Percentiles rank a stretch among this genome's conserved stretches.
phyloP scores from a whole-genome alignment of 208 protist genomes.

The Crithidia brevicula region DNA sequence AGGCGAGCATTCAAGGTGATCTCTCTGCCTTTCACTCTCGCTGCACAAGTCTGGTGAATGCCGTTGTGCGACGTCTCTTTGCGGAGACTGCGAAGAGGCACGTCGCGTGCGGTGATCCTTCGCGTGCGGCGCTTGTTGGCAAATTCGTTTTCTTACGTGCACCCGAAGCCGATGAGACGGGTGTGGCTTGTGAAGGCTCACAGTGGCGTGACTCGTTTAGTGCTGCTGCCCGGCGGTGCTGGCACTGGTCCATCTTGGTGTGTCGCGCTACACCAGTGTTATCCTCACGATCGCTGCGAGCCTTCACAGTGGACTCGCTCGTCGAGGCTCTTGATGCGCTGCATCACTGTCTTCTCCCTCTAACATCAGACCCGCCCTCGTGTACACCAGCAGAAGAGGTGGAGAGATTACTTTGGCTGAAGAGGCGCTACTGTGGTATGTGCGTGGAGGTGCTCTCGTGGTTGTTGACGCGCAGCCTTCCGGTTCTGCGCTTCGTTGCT shows the following conservation, averaged over 20 bases:
- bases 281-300: neutral
- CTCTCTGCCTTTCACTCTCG: neutral
- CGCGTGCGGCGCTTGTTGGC: too few species aligned
- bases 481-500: neutral
- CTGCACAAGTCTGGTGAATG: neutral
- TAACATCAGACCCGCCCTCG: neutral
- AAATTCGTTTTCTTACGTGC: too few species aligned
- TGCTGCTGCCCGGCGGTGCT: slow-evolving; percentile 14
- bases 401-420: too few species aligned
- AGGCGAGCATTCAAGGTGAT: neutral
- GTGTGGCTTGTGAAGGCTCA: neutral
- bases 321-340: neutral
- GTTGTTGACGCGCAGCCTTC: slow-evolving; percentile 12
- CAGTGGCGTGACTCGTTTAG: neutral
- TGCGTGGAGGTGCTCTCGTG: slow-evolving; percentile 10
- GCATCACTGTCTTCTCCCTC: neutral
- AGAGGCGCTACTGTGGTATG: too few species aligned
- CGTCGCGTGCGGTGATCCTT: too few species aligned
- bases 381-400: neutral
- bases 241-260: slow-evolving; percentile 28
- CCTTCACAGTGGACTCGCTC: slow-evolving; percentile 4
- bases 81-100: too few species aligned
- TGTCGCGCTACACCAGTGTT: slow-evolving; percentile 18
- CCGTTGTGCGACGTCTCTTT: neutral
- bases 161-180: too few species aligned